Evolutionary conservation across 257 asterid species (phyloP).

Genomic region (Solanum microdontum): DNA sequence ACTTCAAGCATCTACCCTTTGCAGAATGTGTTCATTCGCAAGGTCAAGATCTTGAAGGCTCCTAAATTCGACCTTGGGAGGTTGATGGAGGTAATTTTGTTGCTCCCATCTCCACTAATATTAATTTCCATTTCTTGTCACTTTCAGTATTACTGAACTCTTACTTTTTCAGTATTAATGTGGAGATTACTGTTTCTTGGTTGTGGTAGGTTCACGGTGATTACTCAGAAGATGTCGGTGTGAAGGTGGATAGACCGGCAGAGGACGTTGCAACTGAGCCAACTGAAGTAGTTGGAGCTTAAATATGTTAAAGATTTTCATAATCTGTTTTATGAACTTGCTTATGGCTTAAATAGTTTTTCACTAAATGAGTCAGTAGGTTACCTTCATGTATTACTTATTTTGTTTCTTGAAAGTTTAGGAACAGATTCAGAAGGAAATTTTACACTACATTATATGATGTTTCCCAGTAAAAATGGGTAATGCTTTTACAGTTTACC

Average conservation of each 20-base stretch:
- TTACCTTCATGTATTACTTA: not conserved
- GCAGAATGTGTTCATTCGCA: constrained; percentile 67
- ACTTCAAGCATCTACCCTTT: constrained; percentile 71
- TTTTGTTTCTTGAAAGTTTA: not conserved
- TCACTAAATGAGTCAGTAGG: not conserved
- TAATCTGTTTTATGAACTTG: not conserved
- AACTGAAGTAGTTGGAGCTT: constrained; percentile 62
- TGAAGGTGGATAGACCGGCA: constrained; percentile 53
- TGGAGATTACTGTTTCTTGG: not conserved
- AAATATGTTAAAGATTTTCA: not conserved
- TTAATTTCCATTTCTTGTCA: not conserved
- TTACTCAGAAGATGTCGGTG: constrained; percentile 51
- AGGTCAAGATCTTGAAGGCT: constrained; percentile 75
- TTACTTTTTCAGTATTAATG: not conserved
- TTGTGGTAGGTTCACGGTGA: constrained; percentile 66
- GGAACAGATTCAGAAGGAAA: not conserved
- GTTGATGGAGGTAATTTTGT: constrained; percentile 55
- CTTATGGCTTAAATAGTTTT: not conserved
- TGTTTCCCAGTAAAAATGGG: not conserved
- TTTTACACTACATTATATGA: not conserved
- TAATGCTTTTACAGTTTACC: no score
- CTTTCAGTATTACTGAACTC: not conserved
- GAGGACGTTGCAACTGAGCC: constrained; percentile 52
- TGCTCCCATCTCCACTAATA: not conserved
- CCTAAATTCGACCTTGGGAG: constrained; percentile 76